Percentiles rank a stretch among this genome's conserved stretches.
Conservation (phyloP, 2,329 filamentous ascomycete species). For the Ambrosiella cleistominuta region DNA sequence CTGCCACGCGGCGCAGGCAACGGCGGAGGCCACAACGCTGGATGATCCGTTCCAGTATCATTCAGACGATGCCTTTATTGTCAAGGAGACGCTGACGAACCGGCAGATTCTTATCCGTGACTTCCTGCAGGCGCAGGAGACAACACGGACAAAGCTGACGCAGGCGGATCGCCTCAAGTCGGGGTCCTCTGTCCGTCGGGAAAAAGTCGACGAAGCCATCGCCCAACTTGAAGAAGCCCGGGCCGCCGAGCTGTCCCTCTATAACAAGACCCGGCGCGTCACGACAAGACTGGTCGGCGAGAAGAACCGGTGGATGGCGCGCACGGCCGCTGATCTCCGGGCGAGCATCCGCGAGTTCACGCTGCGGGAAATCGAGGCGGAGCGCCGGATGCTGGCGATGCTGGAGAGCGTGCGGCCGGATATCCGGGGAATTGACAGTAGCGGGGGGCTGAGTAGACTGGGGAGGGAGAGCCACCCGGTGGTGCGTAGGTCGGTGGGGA, state of each 20-base stretch:
- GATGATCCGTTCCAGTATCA: constrained; percentile 90
- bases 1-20: constrained; percentile 90
- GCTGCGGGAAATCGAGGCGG: constrained; percentile 84
- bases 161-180: constrained; percentile 80
- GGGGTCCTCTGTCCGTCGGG: constrained; percentile 68
- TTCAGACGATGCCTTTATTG: constrained; percentile 88
- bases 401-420: constrained; percentile 89
- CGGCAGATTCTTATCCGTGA: constrained; percentile 91
- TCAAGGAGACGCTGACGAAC: constrained; percentile 95
- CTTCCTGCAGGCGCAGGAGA: constrained; percentile 76
- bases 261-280: constrained; percentile 72
- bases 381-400: constrained; percentile 76
- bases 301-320: constrained; percentile 75
- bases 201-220: constrained; percentile 98
- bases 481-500: constrained; percentile 57
- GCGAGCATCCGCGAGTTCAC: constrained; percentile 80
- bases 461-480: constrained; percentile 76
- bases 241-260: constrained; percentile 62
- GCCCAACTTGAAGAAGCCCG: constrained; percentile 73
- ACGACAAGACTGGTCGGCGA: constrained; percentile 79
- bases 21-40: constrained; percentile 85
- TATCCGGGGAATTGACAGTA: constrained; percentile 79
- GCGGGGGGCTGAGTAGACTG: constrained; percentile 73
- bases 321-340: constrained; percentile 71
- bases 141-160: constrained; percentile 62